Evolutionary conservation across 108 stramenopile species (phyloP).

Genomic region (Skeletonema potamos): DNA sequence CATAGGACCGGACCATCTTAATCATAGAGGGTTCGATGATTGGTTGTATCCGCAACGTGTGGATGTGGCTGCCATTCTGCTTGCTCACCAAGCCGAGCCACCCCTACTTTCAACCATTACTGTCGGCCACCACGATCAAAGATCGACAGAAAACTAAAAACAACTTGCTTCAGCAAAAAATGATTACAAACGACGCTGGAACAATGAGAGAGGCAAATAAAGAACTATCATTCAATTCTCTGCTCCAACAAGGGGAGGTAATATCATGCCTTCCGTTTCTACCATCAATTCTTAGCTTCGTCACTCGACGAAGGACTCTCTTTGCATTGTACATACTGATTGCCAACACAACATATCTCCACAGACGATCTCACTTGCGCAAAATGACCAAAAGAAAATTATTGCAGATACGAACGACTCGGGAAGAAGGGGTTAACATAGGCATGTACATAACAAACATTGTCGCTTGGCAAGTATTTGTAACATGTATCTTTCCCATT

Average conservation of each 20-base stretch:
- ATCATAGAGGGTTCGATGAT: background rate
- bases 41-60: background rate
- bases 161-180: background rate
- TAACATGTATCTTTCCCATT: slow-evolving; percentile 35
- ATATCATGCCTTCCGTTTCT: background rate
- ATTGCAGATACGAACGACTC: slow-evolving; percentile 33
- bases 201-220: background rate
- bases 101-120: background rate
- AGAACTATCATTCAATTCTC: background rate
- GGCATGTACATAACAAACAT: slow-evolving; percentile 29
- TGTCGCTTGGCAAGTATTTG: slow-evolving; percentile 48
- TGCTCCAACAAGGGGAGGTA: background rate
- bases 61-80: background rate
- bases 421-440: slow-evolving; percentile 36
- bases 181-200: background rate
- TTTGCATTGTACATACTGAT: slow-evolving; percentile 19
- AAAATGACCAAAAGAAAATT: slow-evolving; percentile 37
- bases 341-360: slow-evolving; percentile 42
- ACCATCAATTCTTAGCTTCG: background rate
- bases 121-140: background rate
- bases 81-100: background rate
- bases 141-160: background rate
- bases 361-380: slow-evolving; percentile 42
- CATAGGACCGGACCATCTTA: too few relatives aligned
- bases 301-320: background rate